Conservation (phyloP, 2,329 filamentous ascomycete species). For the Geosmithia morbida region DNA sequence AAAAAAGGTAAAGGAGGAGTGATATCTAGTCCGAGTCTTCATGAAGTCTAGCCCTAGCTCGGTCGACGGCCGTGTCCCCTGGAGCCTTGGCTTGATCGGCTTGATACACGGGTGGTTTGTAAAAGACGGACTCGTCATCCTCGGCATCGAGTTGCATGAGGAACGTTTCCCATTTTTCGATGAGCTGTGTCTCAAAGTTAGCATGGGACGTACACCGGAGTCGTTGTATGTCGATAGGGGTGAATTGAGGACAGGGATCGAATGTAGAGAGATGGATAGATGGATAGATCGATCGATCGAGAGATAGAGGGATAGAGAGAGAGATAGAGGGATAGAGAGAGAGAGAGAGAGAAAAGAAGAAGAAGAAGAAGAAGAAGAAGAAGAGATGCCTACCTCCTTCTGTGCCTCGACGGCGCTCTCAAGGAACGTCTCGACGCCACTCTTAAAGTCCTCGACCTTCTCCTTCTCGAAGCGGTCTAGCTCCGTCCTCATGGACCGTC, state of each 20-base stretch:
- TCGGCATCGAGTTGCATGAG: constrained; percentile 90
- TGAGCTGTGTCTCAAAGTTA: constrained; percentile 24
- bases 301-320: no score
- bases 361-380: no score
- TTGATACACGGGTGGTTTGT: constrained; percentile 46
- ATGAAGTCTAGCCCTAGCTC: constrained; percentile 42
- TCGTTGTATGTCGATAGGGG: not conserved
- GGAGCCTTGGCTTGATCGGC: constrained; percentile 29
- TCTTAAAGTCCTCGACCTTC: constrained; percentile 99
- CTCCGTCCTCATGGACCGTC: constrained; percentile 77
- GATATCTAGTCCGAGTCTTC: constrained; percentile 40
- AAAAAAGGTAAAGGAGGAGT: no score
- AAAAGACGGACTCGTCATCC: constrained; percentile 62
- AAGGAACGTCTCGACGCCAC: constrained; percentile 90
- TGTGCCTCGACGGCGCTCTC: constrained; percentile 96
- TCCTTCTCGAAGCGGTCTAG: constrained; percentile 90
- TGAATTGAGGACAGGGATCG: not conserved
- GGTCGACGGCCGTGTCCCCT: constrained; percentile 45
- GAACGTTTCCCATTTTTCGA: constrained; percentile 97
- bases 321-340: not conserved
- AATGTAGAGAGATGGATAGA: no score
- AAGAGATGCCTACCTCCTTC: constrained; percentile 92
- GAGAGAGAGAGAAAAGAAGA: not conserved
- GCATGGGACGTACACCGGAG: not conserved
- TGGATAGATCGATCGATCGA: no score